Conservation (phyloP, 2,329 filamentous ascomycete genomes). For the Colletotrichum higginsianum region DNA sequence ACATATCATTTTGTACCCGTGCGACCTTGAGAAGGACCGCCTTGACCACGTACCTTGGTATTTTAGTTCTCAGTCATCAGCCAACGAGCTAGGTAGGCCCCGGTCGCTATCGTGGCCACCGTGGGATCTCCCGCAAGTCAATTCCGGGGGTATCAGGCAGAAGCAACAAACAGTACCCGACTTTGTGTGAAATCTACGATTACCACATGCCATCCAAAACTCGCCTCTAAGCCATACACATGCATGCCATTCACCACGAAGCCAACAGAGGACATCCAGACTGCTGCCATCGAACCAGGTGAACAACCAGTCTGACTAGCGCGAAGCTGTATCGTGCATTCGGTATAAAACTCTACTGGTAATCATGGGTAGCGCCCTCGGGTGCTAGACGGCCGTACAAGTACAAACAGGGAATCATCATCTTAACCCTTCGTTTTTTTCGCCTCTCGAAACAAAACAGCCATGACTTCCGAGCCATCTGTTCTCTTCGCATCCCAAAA, state of each 20-base stretch:
- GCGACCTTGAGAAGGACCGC: too few relatives aligned
- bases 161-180: too few relatives aligned
- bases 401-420: conserved; percentile 30
- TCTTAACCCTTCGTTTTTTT: conserved; percentile 16
- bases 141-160: too few relatives aligned
- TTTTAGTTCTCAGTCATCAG: not conserved
- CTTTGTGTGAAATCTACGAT: too few relatives aligned
- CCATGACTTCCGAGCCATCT: conserved; percentile 1
- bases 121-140: conserved; percentile 5
- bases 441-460: not conserved
- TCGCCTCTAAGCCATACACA: not conserved
- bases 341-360: not conserved
- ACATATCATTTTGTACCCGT: too few relatives aligned
- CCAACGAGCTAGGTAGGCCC: conserved; percentile 10
- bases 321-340: conserved; percentile 9
- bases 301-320: conserved; percentile 26
- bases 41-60: not conserved
- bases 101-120: not conserved
- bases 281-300: not conserved
- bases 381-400: conserved; percentile 26
- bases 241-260: not conserved
- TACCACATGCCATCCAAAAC: not conserved
- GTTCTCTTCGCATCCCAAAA: conserved; percentile 14
- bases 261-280: not conserved
- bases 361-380: not conserved